phyloP scores from a whole-genome alignment of 106 monocot species.

The Vanilla planifolia region DNA sequence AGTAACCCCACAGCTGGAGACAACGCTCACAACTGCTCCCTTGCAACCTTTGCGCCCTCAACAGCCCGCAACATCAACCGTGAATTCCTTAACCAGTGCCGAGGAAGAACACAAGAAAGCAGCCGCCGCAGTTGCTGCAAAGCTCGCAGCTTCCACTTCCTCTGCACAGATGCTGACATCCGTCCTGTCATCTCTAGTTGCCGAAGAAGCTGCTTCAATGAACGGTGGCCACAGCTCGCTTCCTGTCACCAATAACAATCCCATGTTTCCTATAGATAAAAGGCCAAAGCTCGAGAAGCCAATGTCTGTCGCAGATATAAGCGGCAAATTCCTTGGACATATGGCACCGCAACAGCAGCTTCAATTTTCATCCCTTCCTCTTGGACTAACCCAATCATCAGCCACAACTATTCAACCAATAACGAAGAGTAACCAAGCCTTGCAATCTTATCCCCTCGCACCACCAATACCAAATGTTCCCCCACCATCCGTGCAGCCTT shows the following conservation, averaged over 20 bases:
- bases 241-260: constrained; percentile 9
- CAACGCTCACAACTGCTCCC: constrained; percentile 6
- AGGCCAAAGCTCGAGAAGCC: constrained; percentile 67
- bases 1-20: constrained; percentile 9
- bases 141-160: constrained; percentile 74
- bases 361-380: constrained; percentile 17
- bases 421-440: constrained; percentile 21
- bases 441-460: constrained; percentile 28
- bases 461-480: constrained; percentile 29
- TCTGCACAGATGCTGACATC: constrained; percentile 82
- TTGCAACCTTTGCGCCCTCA: constrained; percentile 10
- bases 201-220: constrained; percentile 77
- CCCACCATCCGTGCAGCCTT: constrained; percentile 26
- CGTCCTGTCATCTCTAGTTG: constrained; percentile 67
- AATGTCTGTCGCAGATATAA: constrained; percentile 4
- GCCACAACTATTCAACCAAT: constrained; percentile 8
- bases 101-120: constrained; percentile 82
- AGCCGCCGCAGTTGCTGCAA: constrained; percentile 85
- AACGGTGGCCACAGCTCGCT: constrained; percentile 19
- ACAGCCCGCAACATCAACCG: constrained; percentile 32
- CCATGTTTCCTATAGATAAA: constrained; percentile 47
- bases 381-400: constrained; percentile 18
- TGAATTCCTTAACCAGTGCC: constrained; percentile 21
- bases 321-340: constrained; percentile 20
- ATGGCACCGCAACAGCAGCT: constrained; percentile 21